Conservation (phyloP, 768 basidiomycete species). For the Hygrophoropsis aurantiaca region DNA sequence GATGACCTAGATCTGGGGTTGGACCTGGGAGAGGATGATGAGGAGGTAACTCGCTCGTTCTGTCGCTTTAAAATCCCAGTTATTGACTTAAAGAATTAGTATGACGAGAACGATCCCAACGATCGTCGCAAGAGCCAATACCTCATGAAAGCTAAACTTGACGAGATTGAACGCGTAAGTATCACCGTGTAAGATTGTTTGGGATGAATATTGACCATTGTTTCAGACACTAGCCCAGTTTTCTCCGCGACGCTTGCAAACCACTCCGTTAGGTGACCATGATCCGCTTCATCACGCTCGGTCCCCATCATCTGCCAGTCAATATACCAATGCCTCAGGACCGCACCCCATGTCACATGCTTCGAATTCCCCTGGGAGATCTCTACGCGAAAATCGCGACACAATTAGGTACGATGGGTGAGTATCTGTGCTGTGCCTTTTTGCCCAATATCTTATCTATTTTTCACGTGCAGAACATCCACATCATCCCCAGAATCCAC, state of each 20-base stretch:
- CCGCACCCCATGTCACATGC: too few relatives aligned
- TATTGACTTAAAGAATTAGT: conserved; percentile 38
- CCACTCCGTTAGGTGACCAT: conserved; percentile 19
- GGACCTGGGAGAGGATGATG: conserved; percentile 40
- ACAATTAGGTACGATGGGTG: conserved; percentile 15
- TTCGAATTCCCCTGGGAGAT: conserved; percentile 1
- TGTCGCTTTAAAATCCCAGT: conserved; percentile 3
- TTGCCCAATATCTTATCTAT: conserved; percentile 6
- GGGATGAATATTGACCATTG: too few relatives aligned
- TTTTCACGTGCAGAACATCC: conserved; percentile 10
- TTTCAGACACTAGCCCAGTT: conserved; percentile 50
- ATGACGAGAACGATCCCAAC: conserved; percentile 69
- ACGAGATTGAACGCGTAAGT: conserved; percentile 73
- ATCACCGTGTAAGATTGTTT: conserved; percentile 6
- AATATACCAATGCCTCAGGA: too few relatives aligned
- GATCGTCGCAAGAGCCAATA: conserved; percentile 76
- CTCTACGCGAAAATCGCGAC: conserved; percentile 1
- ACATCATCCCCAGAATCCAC: conserved; percentile 13
- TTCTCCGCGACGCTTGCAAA: conserved; percentile 49
- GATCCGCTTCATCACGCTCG: conserved; percentile 18
- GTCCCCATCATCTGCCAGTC: neutral
- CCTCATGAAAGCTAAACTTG: conserved; percentile 70
- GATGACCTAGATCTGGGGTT: conserved; percentile 47
- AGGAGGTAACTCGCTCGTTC: conserved; percentile 32
- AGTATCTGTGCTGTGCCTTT: conserved; percentile 9